Conservation (phyloP, 306 rosid species). For the Acacia confusa region DNA sequence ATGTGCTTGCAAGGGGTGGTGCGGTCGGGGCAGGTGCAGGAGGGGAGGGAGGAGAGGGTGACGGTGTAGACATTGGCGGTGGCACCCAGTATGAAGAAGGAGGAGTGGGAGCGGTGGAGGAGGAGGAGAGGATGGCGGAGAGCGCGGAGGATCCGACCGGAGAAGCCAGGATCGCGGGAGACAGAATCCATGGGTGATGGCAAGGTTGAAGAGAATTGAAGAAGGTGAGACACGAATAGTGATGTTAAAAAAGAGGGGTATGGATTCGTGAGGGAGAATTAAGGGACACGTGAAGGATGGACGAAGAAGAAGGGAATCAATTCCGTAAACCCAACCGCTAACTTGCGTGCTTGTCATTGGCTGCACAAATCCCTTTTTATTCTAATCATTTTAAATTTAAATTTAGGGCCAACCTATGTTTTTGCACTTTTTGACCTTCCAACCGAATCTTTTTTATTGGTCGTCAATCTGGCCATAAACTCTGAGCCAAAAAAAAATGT, state of each 20-base stretch:
- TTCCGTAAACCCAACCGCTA: background rate
- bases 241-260: background rate
- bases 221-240: background rate
- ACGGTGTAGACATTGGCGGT: conserved; percentile 12
- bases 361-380: too few species aligned
- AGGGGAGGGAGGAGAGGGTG: background rate
- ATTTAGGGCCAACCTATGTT: too few species aligned
- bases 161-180: background rate
- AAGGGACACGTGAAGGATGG: background rate
- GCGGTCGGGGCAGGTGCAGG: conserved; percentile 12
- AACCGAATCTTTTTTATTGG: too few species aligned
- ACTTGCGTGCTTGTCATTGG: background rate
- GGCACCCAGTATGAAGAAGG: conserved; percentile 14
- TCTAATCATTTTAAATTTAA: too few species aligned
- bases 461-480: too few species aligned
- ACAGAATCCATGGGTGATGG: background rate
- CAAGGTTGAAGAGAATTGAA: background rate
- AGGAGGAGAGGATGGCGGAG: conserved; percentile 18
- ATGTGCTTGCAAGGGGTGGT: conserved; percentile 2
- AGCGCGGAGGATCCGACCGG: background rate
- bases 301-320: background rate
- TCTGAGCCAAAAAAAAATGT: too few species aligned
- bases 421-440: too few species aligned
- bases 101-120: conserved; percentile 4
- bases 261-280: background rate